A percentile compares a stretch with the other conserved stretches of the same genome.
Evolutionary conservation across 2,329 filamentous ascomycete genomes (phyloP).

Genomic region (Diaporthe citriasiana): DNA sequence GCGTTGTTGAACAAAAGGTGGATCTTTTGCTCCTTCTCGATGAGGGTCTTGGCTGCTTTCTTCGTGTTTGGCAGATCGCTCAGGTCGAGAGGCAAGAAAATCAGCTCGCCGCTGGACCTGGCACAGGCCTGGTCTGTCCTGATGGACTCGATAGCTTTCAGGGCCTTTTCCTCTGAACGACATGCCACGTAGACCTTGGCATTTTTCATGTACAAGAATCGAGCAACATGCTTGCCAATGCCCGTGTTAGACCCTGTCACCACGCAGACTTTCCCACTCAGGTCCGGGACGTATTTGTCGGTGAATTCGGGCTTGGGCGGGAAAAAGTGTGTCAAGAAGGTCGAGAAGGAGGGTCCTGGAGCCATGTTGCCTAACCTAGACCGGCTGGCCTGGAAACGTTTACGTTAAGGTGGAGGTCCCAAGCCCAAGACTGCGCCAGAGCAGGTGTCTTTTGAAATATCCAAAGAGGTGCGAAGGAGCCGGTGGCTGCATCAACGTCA

Average conservation of each 20-base stretch:
- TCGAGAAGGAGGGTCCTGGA: background rate
- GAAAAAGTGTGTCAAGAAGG: conserved; percentile 44
- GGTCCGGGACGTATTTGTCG: conserved; percentile 50
- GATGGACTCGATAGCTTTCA: conserved; percentile 58
- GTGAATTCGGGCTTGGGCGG: conserved; percentile 50
- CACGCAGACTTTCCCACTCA: conserved; percentile 55
- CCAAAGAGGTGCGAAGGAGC: background rate
- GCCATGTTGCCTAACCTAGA: conserved; percentile 5
- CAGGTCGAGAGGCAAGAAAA: conserved; percentile 54
- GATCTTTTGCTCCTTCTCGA: conserved; percentile 46
- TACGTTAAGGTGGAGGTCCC: background rate
- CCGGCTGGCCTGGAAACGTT: no score
- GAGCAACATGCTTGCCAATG: conserved; percentile 63
- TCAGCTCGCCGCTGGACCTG: conserved; percentile 48
- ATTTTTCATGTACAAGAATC: conserved; percentile 64
- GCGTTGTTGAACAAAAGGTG: conserved; percentile 59
- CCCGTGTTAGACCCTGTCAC: conserved; percentile 56
- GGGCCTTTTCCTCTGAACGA: conserved; percentile 58
- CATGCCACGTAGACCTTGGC: conserved; percentile 66
- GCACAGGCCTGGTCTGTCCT: conserved; percentile 41
- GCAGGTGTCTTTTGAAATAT: background rate
- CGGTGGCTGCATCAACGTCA: background rate
- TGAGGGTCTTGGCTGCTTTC: conserved; percentile 45
- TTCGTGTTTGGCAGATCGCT: conserved; percentile 47
- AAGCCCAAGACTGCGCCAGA: background rate